Base-by-base conservation (phyloP, 2,329 filamentous ascomycete species). In the Bipolaris cookei region DNA sequence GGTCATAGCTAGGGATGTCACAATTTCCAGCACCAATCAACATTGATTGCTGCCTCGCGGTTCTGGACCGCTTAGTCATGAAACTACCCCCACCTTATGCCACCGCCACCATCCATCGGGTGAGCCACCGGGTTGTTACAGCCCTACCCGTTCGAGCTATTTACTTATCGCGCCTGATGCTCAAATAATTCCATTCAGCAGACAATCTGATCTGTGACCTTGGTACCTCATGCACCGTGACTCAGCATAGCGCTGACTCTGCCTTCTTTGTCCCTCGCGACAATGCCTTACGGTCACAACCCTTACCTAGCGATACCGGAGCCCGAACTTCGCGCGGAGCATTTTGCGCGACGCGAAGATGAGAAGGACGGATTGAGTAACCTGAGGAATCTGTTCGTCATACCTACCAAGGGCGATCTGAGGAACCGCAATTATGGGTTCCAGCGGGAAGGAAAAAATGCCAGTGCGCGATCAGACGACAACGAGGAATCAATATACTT, bases 401-500 rank as follows among this genome's bases (percentile, higher is more conserved):
- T 96, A 43, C 92, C 92, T 0, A 89, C 89, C 3, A 91, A 87
- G 73, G 80, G 79, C 8, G 90, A 92, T 38, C 77, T 95, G 43
- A 87, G 84, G 72, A 84, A 89, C 62, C 88, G 81, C 61, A 85
- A 82, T 57, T 66, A 68, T 52, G 65, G 63, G 54, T 67, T 69
- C 16, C 59, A 62, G 28, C 45, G 50, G 35, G 56, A 50, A 14
- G 21, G 54, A 32, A 30, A 53, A 23, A 35, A 38, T n/a, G 32
- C 50, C 32, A 35, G 28, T 11, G 14, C 63, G 18, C 67, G 68
- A 13, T 65, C 80, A n/a, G 50, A 67, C 25, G 58, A 65, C 21
- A 41, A 56, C 34, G 78, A 81, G 25, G 78, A 79, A 45, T 84
- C 83, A 57, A 88, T 91, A 57, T 97, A 97, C 76, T 87, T 97